Percentiles rank a stretch among this genome's conserved stretches.
These are phyloP conservation scores for Apophysomyces elegans DNA, from an alignment of 371 early-diverging fungal genomes.

Conservation along the genomic window DNA sequence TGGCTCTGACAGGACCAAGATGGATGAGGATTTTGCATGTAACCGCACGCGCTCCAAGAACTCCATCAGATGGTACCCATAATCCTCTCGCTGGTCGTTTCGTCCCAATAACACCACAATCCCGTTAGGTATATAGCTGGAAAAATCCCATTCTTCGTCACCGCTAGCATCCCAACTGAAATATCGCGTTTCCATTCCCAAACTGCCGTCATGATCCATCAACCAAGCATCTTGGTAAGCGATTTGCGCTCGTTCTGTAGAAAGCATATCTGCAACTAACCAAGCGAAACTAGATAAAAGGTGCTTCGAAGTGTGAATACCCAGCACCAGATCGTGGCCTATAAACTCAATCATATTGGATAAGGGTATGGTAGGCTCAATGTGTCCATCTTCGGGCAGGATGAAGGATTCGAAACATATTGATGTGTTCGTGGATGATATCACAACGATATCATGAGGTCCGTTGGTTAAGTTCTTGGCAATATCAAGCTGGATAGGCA, in stretches of 20 bases:
- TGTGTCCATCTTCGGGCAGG: constrained; percentile 21
- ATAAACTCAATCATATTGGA: constrained; percentile 38
- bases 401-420: constrained; percentile 28
- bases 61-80: constrained; percentile 15
- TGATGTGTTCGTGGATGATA: constrained; percentile 17
- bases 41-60: constrained; percentile 32
- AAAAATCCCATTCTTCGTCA: constrained; percentile 13
- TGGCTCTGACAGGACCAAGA: constrained; percentile 49
- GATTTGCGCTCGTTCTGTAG: constrained; percentile 34
- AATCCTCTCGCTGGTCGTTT: constrained; percentile 32
- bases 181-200: constrained; percentile 39
- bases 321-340: constrained; percentile 43
- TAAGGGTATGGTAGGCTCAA: constrained; percentile 19
- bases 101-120: constrained; percentile 35
- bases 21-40: constrained; percentile 21
- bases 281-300: constrained; percentile 43
- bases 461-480: constrained; percentile 17
- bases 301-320: constrained; percentile 29
- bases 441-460: constrained; percentile 18
- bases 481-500: constrained; percentile 18
- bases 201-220: constrained; percentile 24
- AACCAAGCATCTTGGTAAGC: constrained; percentile 39
- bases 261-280: constrained; percentile 35
- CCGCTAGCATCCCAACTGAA: constrained; percentile 30
- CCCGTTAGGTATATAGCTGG: constrained; percentile 22